These are phyloP conservation scores for Blastomyces emzantsi DNA, from an alignment of 2,329 filamentous ascomycete genomes.

Conservation along the genomic window DNA sequence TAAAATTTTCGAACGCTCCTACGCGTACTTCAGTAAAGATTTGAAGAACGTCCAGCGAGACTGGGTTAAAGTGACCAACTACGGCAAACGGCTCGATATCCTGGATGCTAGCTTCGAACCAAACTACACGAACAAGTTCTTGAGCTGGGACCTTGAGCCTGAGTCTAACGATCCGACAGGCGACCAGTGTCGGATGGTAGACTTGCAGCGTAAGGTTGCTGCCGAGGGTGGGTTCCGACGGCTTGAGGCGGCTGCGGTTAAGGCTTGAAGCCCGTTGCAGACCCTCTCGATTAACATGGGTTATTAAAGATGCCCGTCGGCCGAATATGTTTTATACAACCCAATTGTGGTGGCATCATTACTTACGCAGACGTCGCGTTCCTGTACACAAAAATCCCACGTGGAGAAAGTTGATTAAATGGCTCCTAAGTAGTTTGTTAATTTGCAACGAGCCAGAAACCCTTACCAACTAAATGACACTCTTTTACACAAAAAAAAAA, in stretches of 20 bases:
- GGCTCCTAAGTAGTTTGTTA: neutral
- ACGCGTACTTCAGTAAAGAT: conserved; percentile 65
- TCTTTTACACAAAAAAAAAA: neutral
- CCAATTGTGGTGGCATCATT: neutral
- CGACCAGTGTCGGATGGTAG: conserved; percentile 66
- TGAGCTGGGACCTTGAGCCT: conserved; percentile 55
- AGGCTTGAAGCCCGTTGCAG: neutral
- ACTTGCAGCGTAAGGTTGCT: conserved; percentile 59
- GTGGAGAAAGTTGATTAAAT: neutral
- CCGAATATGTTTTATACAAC: neutral
- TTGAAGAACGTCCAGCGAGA: conserved; percentile 66
- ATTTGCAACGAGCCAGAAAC: neutral
- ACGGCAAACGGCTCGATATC: conserved; percentile 64
- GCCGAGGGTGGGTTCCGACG: conserved; percentile 51
- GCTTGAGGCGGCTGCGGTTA: conserved; percentile 21
- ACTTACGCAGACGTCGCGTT: neutral
- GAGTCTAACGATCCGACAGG: conserved; percentile 59
- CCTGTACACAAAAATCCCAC: neutral
- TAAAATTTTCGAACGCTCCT: conserved; percentile 73
- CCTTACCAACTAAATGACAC: neutral
- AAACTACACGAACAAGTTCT: conserved; percentile 66
- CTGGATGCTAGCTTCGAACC: conserved; percentile 54
- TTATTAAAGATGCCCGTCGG: neutral
- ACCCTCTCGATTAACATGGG: neutral
- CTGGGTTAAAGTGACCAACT: conserved; percentile 68